Conservation (phyloP, 1,284 basidiomycete species). For the Bondarzewia mesenterica region DNA sequence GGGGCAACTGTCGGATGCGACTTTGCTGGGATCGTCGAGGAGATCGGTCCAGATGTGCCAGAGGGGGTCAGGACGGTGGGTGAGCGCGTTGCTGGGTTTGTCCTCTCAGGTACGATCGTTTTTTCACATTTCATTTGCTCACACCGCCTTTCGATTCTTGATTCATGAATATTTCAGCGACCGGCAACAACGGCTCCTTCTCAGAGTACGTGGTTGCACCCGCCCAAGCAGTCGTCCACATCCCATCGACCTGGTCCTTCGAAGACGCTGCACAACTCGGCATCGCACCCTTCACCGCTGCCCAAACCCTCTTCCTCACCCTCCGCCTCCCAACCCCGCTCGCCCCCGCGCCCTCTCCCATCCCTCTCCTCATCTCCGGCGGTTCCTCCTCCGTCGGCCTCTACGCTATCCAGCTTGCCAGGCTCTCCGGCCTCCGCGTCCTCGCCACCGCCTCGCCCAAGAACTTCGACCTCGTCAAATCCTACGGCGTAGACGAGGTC, state of each 20-base stretch:
- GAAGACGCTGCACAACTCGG: slow-evolving; percentile 25
- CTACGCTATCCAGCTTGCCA: slow-evolving; percentile 33
- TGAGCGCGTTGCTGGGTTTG: slow-evolving; percentile 21
- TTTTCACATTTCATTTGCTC: neutral
- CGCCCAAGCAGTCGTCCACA: neutral
- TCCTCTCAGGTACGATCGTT: slow-evolving; percentile 19
- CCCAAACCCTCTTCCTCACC: slow-evolving; percentile 21
- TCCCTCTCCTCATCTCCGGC: slow-evolving; percentile 26
- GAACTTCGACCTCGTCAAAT: slow-evolving; percentile 23
- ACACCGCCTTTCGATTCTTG: neutral
- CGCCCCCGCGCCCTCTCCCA: slow-evolving; percentile 4
- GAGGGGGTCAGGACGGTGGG: slow-evolving; percentile 16
- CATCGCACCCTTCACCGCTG: slow-evolving; percentile 21
- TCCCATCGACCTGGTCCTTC: slow-evolving; percentile 21
- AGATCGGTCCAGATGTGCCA: slow-evolving; percentile 20
- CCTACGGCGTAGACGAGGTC: slow-evolving; percentile 29
- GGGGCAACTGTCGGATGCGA: slow-evolving; percentile 16
- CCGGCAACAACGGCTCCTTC: slow-evolving; percentile 19
- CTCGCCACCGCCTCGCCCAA: slow-evolving; percentile 29
- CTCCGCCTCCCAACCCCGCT: slow-evolving; percentile 18
- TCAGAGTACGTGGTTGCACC: slow-evolving; percentile 22
- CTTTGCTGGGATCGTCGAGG: slow-evolving; percentile 18
- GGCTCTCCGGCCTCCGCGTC: slow-evolving; percentile 27
- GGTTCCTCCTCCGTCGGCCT: slow-evolving; percentile 27
- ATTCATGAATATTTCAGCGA: slow-evolving; percentile 1